A percentile compares a stretch with the other conserved stretches of the same genome.
Conservation (phyloP, 805 yeast species). For the Saccharomycopsis amapae region DNA sequence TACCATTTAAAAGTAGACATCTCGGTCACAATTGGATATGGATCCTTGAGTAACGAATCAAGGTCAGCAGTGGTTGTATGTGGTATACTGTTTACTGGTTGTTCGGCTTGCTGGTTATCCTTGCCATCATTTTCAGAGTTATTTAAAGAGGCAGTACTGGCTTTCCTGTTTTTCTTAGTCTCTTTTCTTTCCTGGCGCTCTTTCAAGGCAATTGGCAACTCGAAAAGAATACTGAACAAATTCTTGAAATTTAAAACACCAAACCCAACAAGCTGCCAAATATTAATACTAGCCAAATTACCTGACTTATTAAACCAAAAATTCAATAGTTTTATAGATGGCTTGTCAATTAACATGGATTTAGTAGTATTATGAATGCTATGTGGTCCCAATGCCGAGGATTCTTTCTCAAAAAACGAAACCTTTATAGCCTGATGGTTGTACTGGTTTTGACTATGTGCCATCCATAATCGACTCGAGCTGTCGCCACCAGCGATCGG, state of each 20-base stretch:
- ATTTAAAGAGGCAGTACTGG: constrained; percentile 15
- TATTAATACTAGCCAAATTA: constrained; percentile 67
- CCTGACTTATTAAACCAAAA: constrained; percentile 76
- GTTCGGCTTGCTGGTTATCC: background rate
- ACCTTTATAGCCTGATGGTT: constrained; percentile 17
- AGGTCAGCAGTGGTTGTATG: background rate
- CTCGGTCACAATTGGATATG: constrained; percentile 25
- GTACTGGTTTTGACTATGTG: constrained; percentile 8
- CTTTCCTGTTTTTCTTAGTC: constrained; percentile 40
- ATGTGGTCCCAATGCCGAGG: constrained; percentile 1
- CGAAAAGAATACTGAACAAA: constrained; percentile 71
- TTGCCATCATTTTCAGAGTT: background rate
- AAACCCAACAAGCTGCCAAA: constrained; percentile 68
- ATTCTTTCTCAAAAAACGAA: constrained; percentile 20
- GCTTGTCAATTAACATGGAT: constrained; percentile 20
- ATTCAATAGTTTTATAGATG: constrained; percentile 42
- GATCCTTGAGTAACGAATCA: constrained; percentile 20
- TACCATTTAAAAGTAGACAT: constrained; percentile 45
- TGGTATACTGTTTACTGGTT: background rate
- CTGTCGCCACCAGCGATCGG: background rate
- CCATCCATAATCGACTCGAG: background rate
- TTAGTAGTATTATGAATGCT: constrained; percentile 1
- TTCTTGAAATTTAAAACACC: constrained; percentile 55
- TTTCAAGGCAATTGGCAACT: constrained; percentile 61
- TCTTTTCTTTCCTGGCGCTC: constrained; percentile 70